phyloP scores from a whole-genome alignment of 2,329 filamentous ascomycete genomes.

The Claviceps maximensis region DNA sequence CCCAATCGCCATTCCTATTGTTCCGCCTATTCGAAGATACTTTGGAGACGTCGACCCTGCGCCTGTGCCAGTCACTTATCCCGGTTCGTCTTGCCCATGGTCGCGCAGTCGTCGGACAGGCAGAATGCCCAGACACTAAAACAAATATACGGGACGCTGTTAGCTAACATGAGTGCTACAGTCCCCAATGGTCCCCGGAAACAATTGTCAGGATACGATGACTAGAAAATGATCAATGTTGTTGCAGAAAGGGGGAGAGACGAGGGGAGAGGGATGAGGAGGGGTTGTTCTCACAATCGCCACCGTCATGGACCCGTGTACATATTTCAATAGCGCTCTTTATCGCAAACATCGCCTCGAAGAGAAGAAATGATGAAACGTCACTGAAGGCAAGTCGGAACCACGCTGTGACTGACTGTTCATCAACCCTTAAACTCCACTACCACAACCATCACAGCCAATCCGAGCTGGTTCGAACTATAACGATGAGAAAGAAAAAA shows the following conservation, averaged over 20 bases:
- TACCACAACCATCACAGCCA: not conserved
- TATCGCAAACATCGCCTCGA: not conserved
- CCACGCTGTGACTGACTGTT: not conserved
- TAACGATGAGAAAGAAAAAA: not conserved
- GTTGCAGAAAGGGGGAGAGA: not conserved
- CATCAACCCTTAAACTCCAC: too few relatives aligned
- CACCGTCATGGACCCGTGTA: conserved; percentile 3
- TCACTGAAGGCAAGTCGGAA: not conserved
- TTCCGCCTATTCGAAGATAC: conserved; percentile 58
- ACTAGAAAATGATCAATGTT: conserved; percentile 21
- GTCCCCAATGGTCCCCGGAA: conserved; percentile 48
- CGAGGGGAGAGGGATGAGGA: too few relatives aligned
- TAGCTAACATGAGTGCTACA: conserved; percentile 14
- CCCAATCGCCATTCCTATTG: conserved; percentile 54
- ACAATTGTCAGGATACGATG: conserved; percentile 46
- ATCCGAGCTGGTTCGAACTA: not conserved
- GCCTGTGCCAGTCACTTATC: conserved; percentile 79
- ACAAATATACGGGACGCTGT: not conserved
- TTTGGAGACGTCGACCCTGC: conserved; percentile 63
- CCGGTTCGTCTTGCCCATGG: conserved; percentile 48
- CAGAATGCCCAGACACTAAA: not conserved
- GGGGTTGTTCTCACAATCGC: not conserved
- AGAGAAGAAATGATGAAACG: not conserved
- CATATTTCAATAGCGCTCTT: conserved; percentile 5
- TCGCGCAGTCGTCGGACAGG: not conserved